phyloP scores from a whole-genome alignment of 768 basidiomycete species.

The Lactifluus pinguis region DNA sequence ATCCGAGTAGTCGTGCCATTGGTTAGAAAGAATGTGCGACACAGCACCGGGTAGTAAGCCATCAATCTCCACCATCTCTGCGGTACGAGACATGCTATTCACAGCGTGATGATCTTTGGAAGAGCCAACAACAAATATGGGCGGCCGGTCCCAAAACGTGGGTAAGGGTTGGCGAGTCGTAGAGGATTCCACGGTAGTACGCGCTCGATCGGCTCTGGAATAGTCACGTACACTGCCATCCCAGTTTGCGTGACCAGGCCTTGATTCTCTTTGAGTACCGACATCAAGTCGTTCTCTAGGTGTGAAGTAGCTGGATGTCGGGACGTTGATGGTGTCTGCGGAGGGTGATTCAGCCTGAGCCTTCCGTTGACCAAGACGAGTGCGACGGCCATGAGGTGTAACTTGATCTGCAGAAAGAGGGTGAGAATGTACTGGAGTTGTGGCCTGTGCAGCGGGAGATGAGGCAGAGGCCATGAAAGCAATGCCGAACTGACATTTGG shows the following conservation, averaged over 20 bases:
- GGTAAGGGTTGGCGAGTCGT: conserved; percentile 30
- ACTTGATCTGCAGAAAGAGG: conserved; percentile 56
- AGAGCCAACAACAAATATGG: conserved; percentile 18
- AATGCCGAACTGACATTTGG: background rate
- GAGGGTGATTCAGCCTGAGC: conserved; percentile 22
- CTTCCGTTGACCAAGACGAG: conserved; percentile 32
- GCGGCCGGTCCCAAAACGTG: conserved; percentile 30
- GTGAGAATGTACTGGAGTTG: conserved; percentile 58
- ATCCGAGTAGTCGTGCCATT: conserved; percentile 75
- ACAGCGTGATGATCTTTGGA: conserved; percentile 9
- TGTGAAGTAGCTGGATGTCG: conserved; percentile 49
- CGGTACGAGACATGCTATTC: background rate
- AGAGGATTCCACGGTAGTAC: conserved; percentile 26
- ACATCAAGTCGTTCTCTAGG: conserved; percentile 54
- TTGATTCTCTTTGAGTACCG: conserved; percentile 26
- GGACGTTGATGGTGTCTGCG: conserved; percentile 18
- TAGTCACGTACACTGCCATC: conserved; percentile 52
- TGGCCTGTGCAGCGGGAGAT: conserved; percentile 23
- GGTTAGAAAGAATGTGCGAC: conserved; percentile 49
- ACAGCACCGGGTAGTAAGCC: conserved; percentile 21
- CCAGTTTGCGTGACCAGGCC: conserved; percentile 30
- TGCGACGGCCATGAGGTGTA: conserved; percentile 36
- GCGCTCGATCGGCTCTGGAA: conserved; percentile 32
- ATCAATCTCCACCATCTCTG: conserved; percentile 6
- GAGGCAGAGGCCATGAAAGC: conserved; percentile 19